Evolutionary conservation across 2,329 filamentous ascomycete genomes (phyloP).

Genomic region (Capronia epimyces): DNA sequence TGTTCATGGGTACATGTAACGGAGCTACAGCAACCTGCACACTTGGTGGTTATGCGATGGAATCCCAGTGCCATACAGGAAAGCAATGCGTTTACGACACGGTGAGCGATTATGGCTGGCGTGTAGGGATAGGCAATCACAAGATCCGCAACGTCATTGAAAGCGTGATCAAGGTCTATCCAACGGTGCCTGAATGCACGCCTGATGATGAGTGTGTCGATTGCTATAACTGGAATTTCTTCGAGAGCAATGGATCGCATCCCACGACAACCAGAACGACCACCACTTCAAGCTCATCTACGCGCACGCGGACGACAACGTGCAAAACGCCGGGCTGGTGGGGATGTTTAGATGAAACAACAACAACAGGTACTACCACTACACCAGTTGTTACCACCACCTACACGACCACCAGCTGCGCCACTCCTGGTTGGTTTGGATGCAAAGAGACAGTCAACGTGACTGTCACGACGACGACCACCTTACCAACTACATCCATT

Average conservation of each 20-base stretch:
- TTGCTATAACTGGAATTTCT: conserved; percentile 91
- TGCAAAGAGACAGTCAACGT: conserved; percentile 37
- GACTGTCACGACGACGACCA: conserved; percentile 31
- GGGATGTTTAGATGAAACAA: conserved; percentile 55
- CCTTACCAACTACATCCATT: conserved; percentile 24
- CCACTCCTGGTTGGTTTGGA: conserved; percentile 43
- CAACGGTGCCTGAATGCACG: conserved; percentile 69
- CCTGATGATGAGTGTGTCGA: conserved; percentile 77
- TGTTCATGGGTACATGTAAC: conserved; percentile 92
- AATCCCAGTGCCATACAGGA: conserved; percentile 87
- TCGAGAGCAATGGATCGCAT: conserved; percentile 83
- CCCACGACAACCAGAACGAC: conserved; percentile 59
- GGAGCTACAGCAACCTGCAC: conserved; percentile 84
- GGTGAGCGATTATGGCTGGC: conserved; percentile 84
- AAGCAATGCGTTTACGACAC: conserved; percentile 87
- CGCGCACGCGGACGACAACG: conserved; percentile 69
- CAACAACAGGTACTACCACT: conserved; percentile 37
- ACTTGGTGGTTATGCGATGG: conserved; percentile 86
- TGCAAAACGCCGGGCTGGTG: conserved; percentile 93
- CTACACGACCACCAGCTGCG: conserved; percentile 37
- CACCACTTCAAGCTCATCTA: conserved; percentile 55
- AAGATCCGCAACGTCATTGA: conserved; percentile 83
- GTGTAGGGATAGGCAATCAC: conserved; percentile 84
- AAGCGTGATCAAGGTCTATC: conserved; percentile 79
- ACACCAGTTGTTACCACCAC: conserved; percentile 33